Conservation (phyloP, 2,329 filamentous ascomycete species). For the Paraphoma chrysanthemicola region DNA sequence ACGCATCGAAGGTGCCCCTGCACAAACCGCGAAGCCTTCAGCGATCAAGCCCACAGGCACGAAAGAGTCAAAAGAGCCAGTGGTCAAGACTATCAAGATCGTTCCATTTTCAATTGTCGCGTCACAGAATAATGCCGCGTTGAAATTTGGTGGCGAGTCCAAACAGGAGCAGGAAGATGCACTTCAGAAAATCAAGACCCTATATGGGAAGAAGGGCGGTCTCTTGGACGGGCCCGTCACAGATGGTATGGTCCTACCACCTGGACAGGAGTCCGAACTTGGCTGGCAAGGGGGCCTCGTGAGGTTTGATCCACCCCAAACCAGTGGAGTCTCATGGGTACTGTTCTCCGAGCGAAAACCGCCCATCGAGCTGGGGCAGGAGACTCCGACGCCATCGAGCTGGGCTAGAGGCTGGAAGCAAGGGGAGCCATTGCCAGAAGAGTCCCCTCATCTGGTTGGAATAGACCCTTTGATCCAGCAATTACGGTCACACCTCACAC, state of each 20-base stretch:
- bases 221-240: conserved; percentile 85
- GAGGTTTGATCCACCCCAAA: conserved; percentile 71
- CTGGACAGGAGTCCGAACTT: conserved; percentile 62
- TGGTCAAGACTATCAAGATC: conserved; percentile 74
- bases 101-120: conserved; percentile 74
- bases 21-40: conserved; percentile 70
- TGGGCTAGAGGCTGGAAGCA: conserved; percentile 57
- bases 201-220: conserved; percentile 71
- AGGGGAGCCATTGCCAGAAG: conserved; percentile 61
- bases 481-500: conserved; percentile 76
- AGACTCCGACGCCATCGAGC: conserved; percentile 71
- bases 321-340: conserved; percentile 67
- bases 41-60: conserved; percentile 44
- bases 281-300: conserved; percentile 84
- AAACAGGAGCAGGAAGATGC: conserved; percentile 82
- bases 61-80: conserved; percentile 52
- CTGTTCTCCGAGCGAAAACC: conserved; percentile 77
- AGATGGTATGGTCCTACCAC: conserved; percentile 80
- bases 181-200: conserved; percentile 71
- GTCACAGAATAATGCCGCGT: conserved; percentile 66
- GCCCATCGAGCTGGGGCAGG: conserved; percentile 76
- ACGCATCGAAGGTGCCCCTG: conserved; percentile 82
- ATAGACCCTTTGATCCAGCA: conserved; percentile 79
- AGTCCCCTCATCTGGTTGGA: conserved; percentile 74
- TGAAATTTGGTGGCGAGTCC: conserved; percentile 88